phyloP scores from a whole-genome alignment of 495 filamentous ascomycete genomes.

The Cercophora newfieldiana region DNA sequence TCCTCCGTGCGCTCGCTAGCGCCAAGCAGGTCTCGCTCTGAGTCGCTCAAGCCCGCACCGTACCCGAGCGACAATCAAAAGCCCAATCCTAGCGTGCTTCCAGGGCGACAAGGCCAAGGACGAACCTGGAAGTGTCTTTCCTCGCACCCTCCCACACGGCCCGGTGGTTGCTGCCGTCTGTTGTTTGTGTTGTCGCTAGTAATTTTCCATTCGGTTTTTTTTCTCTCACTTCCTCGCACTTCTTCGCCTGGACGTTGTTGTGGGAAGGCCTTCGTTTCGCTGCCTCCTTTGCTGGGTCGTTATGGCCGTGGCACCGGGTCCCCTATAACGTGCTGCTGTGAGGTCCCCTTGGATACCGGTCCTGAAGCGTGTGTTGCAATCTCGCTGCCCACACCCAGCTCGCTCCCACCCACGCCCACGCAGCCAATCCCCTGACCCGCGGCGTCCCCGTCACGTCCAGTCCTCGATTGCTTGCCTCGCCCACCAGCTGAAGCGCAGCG shows the following conservation, averaged over 20 bases:
- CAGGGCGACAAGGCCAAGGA: conserved; percentile 15
- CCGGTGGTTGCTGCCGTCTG: not conserved
- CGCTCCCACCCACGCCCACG: conserved; percentile 3
- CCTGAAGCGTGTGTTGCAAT: conserved; percentile 13
- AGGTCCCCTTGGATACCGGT: conserved; percentile 8
- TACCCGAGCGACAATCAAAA: conserved; percentile 33
- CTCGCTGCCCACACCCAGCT: conserved; percentile 4
- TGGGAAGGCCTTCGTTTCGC: conserved; percentile 1
- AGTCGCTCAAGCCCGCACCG: conserved; percentile 23
- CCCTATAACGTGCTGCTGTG: not conserved
- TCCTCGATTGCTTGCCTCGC: conserved; percentile 13
- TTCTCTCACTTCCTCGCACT: not conserved
- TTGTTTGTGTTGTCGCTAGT: conserved; percentile 8
- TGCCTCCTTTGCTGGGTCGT: not conserved
- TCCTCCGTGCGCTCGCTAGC: conserved; percentile 29
- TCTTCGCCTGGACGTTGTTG: not conserved
- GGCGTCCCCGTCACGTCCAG: conserved; percentile 14
- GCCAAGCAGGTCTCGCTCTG: conserved; percentile 30
- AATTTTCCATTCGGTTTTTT: not conserved
- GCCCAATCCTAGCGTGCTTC: conserved; percentile 31
- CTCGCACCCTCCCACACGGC: not conserved
- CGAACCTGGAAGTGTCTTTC: not conserved
- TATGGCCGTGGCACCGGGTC: not conserved
- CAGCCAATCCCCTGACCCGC: conserved; percentile 22
- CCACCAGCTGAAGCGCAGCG: conserved; percentile 10